These are phyloP conservation scores for Lotmaria passim DNA, from an alignment of 208 protist species.

Conservation along the genomic window DNA sequence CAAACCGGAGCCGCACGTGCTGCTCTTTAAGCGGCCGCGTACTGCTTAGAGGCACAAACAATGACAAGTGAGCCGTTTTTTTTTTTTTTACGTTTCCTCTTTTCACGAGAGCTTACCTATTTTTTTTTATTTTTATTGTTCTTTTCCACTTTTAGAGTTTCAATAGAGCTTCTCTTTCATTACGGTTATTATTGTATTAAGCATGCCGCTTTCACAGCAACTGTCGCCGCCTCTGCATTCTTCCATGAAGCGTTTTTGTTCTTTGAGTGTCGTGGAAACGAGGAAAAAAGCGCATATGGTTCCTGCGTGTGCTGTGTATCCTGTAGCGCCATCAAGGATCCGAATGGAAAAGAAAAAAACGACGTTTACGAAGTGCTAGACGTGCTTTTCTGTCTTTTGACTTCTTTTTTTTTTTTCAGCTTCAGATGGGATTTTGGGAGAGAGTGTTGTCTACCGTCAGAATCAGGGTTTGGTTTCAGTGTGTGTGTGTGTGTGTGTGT, in stretches of 20 bases:
- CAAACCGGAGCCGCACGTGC: slow-evolving; percentile 96
- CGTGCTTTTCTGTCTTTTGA: not conserved
- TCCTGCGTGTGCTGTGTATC: too few species aligned
- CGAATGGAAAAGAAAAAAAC: too few species aligned
- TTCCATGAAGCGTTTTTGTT: too few species aligned
- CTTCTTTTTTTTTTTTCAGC: not conserved
- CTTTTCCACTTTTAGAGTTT: slow-evolving; percentile 17
- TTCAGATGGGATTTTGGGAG: not conserved
- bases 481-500: too few species aligned
- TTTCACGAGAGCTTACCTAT: not conserved
- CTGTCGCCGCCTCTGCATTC: too few species aligned
- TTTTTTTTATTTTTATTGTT: slow-evolving; percentile 11
- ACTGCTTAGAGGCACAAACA: slow-evolving; percentile 28
- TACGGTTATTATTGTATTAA: not conserved
- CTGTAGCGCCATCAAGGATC: too few species aligned
- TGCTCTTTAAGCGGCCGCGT: slow-evolving; percentile 94
- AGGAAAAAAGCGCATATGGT: too few species aligned
- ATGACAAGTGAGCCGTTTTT: not conserved
- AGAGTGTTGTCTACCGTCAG: too few species aligned
- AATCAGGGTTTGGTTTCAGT: too few species aligned
- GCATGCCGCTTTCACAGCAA: too few species aligned
- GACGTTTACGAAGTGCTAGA: not conserved
- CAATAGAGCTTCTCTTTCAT: slow-evolving; percentile 4
- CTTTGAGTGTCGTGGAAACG: too few species aligned
- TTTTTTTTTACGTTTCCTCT: not conserved